Evolutionary conservation across 1,284 basidiomycete species (phyloP), one percentile per base, ranked within the genome.

Genomic region (Moniliophthora roreri): DNA sequence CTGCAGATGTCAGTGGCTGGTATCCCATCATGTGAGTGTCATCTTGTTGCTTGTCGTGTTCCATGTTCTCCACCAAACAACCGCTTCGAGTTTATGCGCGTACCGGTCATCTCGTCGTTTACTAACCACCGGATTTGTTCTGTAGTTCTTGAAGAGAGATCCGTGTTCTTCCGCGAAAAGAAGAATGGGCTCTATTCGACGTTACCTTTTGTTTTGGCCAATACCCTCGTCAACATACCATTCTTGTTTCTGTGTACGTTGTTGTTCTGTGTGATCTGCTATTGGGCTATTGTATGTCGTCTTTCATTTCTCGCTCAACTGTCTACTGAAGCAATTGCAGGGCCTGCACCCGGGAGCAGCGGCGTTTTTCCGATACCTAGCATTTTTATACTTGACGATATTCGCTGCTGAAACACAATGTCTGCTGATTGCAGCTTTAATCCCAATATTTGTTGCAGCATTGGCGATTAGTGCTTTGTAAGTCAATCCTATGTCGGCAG

Each of bases 381-480:
- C 69, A 3, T 80, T 80, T 62, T 68, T 86, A 10, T 85, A 77
- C 67, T 69, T 86, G 20, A 80, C 78, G 0, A 74, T 87, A 9
- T 66, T 79, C 35, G 75, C 76, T 1, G 84, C 84, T 2, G 84
- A 86, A 62, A 75, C 74, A 21, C 82, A 84, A 59, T 71, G 73
- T 16, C 63, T 81, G 18, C 64, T 86, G 20, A 66, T 87, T 44
- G 77, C 82, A 0, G 72, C 80, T 0, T 46, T 76, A 10, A 53
- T 86, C 0, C 84, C 84, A 0, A 76, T 83, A 48, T 85, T 86
- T 56, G 79, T 86, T 35, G 82, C 82, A 0, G 76, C 84, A 1
- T 70, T 87, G 2, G 83, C 84, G 0, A 69, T 86, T 2, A 67
- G 73, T 16, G 71, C 76, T 1, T 86, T 85, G 71, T 73, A 52